These are phyloP conservation scores for Salix dunnii DNA, from an alignment of 345 rosid genomes.

Conservation along the genomic window DNA sequence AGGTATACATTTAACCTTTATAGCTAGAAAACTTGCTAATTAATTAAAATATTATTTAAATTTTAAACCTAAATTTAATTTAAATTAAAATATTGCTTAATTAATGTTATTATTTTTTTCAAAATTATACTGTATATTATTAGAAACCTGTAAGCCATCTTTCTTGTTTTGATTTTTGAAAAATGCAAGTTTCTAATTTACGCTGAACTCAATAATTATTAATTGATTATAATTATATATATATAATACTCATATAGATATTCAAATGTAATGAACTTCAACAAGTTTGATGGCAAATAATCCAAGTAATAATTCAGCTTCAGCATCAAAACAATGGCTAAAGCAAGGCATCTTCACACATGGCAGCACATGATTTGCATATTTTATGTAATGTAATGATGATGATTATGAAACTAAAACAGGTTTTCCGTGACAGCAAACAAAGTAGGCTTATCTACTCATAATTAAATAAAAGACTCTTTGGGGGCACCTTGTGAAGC, in stretches of 20 bases:
- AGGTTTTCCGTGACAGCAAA: neutral
- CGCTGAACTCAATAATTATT: too few relatives aligned
- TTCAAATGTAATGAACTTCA: too few relatives aligned
- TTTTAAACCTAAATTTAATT: too few relatives aligned
- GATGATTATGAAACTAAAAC: neutral
- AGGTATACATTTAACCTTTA: neutral
- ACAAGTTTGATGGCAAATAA: too few relatives aligned
- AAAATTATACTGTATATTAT: too few relatives aligned
- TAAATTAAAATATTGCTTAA: too few relatives aligned
- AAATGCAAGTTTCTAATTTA: too few relatives aligned
- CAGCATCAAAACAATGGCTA: neutral
- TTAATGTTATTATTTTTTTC: too few relatives aligned
- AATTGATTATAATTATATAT: too few relatives aligned
- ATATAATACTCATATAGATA: too few relatives aligned
- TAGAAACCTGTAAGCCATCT: neutral
- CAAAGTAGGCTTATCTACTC: neutral
- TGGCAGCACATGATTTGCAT: neutral
- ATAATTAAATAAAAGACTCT: neutral
- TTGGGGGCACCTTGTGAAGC: neutral
- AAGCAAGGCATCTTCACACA: conserved; percentile 7
- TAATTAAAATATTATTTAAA: too few relatives aligned
- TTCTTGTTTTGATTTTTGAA: neutral
- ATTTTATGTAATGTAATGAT: neutral
- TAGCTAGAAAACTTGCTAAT: too few relatives aligned
- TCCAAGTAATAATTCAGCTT: neutral